Conservation (phyloP, 2,329 filamentous ascomycete species). For the Colletotrichum sp. region DNA sequence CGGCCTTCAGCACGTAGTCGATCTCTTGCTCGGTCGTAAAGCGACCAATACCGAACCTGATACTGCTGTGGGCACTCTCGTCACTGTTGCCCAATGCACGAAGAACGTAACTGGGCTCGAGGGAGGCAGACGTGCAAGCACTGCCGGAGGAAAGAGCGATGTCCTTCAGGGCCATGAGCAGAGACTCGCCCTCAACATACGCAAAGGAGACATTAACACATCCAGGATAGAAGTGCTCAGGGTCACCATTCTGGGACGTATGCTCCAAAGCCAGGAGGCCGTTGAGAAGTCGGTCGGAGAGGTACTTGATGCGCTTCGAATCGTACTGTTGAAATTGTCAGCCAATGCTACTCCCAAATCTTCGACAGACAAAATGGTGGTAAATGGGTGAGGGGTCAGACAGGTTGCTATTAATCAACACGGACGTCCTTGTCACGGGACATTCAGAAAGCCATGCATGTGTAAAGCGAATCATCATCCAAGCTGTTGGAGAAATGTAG, state of each 20-base stretch:
- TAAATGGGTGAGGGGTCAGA: conserved; percentile 53
- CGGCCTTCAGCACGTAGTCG: conserved; percentile 95
- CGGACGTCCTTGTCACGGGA: conserved; percentile 62
- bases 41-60: conserved; percentile 94
- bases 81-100: conserved; percentile 95
- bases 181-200: conserved; percentile 96
- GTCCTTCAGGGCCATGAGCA: conserved; percentile 97
- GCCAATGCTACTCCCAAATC: not conserved
- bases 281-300: conserved; percentile 84
- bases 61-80: conserved; percentile 97
- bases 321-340: conserved; percentile 72
- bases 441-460: conserved; percentile 93
- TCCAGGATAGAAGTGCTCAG: conserved; percentile 85
- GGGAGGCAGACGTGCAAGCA: conserved; percentile 93
- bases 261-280: conserved; percentile 91
- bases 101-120: conserved; percentile 96
- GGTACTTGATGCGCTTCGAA: conserved; percentile 77
- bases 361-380: not conserved
- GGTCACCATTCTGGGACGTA: conserved; percentile 88
- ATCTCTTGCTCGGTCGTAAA: conserved; percentile 97
- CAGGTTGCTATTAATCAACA: conserved; percentile 72
- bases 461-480: conserved; percentile 82
- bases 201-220: conserved; percentile 99
- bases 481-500: conserved; percentile 23
- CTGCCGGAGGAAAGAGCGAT: conserved; percentile 96